Percentiles rank a stretch among this genome's conserved stretches.
These are phyloP conservation scores for Linderniella brevidens DNA, from an alignment of 257 asterid genomes.

Conservation along the genomic window DNA sequence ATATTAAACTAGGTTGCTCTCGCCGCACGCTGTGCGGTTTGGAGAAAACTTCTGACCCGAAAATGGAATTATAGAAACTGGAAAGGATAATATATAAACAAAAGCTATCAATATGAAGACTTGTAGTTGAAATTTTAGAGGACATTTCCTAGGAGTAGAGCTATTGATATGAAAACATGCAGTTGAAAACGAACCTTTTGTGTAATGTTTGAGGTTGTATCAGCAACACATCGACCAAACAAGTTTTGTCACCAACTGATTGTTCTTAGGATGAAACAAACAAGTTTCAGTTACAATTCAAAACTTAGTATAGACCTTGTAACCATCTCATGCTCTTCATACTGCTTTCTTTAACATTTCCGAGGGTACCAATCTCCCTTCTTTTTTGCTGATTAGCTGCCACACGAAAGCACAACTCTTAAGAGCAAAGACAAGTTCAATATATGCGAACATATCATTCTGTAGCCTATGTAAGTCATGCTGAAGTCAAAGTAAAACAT, in stretches of 20 bases:
- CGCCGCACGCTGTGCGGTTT: too few relatives aligned
- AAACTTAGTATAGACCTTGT: slow-evolving; percentile 35
- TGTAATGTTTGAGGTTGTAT: neutral
- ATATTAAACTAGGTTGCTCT: too few relatives aligned
- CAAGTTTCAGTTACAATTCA: too few relatives aligned
- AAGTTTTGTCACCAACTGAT: too few relatives aligned
- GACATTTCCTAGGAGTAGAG: slow-evolving; percentile 77
- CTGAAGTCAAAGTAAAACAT: slow-evolving; percentile 67
- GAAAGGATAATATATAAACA: too few relatives aligned
- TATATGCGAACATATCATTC: slow-evolving; percentile 59
- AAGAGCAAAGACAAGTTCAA: slow-evolving; percentile 49
- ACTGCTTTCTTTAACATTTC: slow-evolving; percentile 28
- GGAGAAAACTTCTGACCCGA: too few relatives aligned
- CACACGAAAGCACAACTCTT: slow-evolving; percentile 64
- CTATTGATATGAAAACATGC: slow-evolving; percentile 74
- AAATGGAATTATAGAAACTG: too few relatives aligned
- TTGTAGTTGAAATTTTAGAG: slow-evolving; percentile 60
- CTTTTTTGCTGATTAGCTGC: slow-evolving; percentile 30
- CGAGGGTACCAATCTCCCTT: slow-evolving; percentile 48
- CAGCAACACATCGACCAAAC: too few relatives aligned
- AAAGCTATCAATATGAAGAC: slow-evolving; percentile 27
- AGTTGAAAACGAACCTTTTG: slow-evolving; percentile 6
- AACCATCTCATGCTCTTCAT: slow-evolving; percentile 56
- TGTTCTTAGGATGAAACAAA: too few relatives aligned
- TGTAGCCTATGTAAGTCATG: slow-evolving; percentile 56